A percentile compares a stretch with the other conserved stretches of the same genome.
These are phyloP conservation scores for Penicillium expansum DNA, from an alignment of 2,329 filamentous ascomycete genomes.

Conservation along the genomic window DNA sequence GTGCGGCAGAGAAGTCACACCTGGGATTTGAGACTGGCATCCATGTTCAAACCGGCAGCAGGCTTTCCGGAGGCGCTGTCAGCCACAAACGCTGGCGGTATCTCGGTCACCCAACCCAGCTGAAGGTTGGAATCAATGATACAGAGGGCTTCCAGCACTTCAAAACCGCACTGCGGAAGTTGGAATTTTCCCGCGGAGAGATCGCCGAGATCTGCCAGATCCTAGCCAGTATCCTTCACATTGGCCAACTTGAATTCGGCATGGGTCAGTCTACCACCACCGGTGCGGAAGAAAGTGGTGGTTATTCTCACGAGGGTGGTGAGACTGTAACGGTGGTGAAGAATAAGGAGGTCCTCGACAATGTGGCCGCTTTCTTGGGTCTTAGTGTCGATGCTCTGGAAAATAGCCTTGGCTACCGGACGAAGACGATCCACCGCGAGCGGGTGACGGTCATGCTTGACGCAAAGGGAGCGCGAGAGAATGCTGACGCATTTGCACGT, in stretches of 20 bases:
- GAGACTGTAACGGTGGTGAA: constrained; percentile 82
- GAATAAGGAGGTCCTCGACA: constrained; percentile 84
- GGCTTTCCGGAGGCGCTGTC: constrained; percentile 53
- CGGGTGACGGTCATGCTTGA: constrained; percentile 99
- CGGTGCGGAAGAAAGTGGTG: constrained; percentile 85
- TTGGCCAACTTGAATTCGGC: constrained; percentile 93
- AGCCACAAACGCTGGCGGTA: constrained; percentile 90
- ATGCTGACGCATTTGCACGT: constrained; percentile 89
- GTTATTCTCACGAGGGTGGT: constrained; percentile 91
- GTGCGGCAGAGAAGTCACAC: constrained; percentile 83
- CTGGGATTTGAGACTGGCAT: constrained; percentile 60
- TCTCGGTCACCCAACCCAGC: constrained; percentile 89
- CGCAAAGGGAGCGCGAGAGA: constrained; percentile 80
- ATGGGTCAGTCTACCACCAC: constrained; percentile 75
- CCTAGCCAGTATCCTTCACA: constrained; percentile 89
- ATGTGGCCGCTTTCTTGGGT: constrained; percentile 91
- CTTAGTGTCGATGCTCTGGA: constrained; percentile 79
- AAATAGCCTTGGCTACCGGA: constrained; percentile 88
- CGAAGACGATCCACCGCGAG: constrained; percentile 92
- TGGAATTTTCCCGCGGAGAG: constrained; percentile 89
- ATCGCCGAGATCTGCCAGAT: constrained; percentile 98
- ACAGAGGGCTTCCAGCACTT: constrained; percentile 94
- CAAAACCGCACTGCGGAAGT: constrained; percentile 88
- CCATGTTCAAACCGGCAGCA: constrained; percentile 43
- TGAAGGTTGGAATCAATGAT: constrained; percentile 97